These are phyloP conservation scores for Ceratobasidium sp. DNA, from an alignment of 1,284 basidiomycete species.

Conservation along the genomic window DNA sequence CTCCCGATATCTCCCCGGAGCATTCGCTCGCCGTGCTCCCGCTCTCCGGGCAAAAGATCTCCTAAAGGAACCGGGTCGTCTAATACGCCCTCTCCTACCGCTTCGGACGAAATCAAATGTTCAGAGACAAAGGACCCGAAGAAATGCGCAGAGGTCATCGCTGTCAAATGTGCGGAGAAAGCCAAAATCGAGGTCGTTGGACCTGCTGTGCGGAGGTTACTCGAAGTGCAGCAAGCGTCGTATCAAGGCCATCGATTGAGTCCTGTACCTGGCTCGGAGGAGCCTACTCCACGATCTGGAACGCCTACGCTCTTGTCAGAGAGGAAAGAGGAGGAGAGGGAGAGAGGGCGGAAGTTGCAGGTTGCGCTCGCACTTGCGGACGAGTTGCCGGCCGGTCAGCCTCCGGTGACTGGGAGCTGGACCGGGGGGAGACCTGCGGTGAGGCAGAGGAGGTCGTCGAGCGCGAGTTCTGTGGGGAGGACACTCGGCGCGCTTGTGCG, in stretches of 20 bases:
- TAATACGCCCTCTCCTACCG: background rate
- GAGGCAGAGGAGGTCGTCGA: constrained; percentile 20
- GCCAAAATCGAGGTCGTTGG: constrained; percentile 33
- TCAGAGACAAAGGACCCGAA: constrained; percentile 18
- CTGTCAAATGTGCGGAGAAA: constrained; percentile 33
- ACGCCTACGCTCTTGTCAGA: constrained; percentile 7
- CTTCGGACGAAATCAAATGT: constrained; percentile 7
- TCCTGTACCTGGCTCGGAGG: constrained; percentile 37
- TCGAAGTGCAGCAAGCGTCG: constrained; percentile 27
- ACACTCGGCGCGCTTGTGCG: constrained; percentile 34
- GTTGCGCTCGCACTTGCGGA: constrained; percentile 17
- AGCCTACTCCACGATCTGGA: constrained; percentile 31
- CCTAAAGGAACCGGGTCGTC: constrained; percentile 14
- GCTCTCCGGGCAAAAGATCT: constrained; percentile 15
- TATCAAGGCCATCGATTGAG: constrained; percentile 35
- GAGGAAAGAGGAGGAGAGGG: background rate
- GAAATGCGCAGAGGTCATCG: constrained; percentile 38
- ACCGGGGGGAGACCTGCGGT: background rate
- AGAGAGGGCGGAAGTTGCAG: constrained; percentile 1
- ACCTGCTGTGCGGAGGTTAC: constrained; percentile 28
- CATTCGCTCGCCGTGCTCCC: constrained; percentile 16
- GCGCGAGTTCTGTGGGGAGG: constrained; percentile 16
- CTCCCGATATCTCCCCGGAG: constrained; percentile 30
- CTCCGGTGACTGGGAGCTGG: constrained; percentile 22
- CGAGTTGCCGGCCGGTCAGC: constrained; percentile 4